Evolutionary conservation across 1,284 basidiomycete species (phyloP).

Genomic region (Tylopilus sp.): DNA sequence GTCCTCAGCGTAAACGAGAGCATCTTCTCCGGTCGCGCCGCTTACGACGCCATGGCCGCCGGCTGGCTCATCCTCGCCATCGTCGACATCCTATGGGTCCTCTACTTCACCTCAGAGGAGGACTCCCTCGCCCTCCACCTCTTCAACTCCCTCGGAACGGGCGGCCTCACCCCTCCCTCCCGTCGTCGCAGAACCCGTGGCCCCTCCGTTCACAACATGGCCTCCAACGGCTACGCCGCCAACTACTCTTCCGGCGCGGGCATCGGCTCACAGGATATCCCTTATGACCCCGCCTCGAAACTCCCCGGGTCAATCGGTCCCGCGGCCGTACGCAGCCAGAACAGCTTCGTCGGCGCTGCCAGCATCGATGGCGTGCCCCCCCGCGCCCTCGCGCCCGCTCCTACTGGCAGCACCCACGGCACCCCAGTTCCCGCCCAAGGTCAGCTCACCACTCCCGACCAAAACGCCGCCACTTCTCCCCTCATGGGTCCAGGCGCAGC

Average conservation of each 20-base stretch:
- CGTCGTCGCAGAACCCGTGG: slow-evolving; percentile 64
- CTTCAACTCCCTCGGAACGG: slow-evolving; percentile 85
- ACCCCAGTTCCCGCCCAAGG: slow-evolving; percentile 40
- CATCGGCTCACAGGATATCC: slow-evolving; percentile 58
- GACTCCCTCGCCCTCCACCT: slow-evolving; percentile 81
- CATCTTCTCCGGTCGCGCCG: slow-evolving; percentile 53
- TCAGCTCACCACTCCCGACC: slow-evolving; percentile 48
- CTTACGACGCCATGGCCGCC: slow-evolving; percentile 80
- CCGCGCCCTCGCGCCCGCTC: slow-evolving; percentile 40
- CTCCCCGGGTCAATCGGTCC: slow-evolving; percentile 41
- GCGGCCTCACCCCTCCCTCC: slow-evolving; percentile 78
- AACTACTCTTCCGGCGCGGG: slow-evolving; percentile 63
- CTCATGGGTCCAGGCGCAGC: slow-evolving; percentile 57
- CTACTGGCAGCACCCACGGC: slow-evolving; percentile 47
- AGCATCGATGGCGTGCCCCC: slow-evolving; percentile 51
- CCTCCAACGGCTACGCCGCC: slow-evolving; percentile 57
- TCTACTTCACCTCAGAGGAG: slow-evolving; percentile 96
- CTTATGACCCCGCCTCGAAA: slow-evolving; percentile 59
- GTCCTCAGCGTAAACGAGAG: slow-evolving; percentile 73
- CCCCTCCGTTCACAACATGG: slow-evolving; percentile 64
- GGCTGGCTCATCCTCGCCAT: slow-evolving; percentile 93
- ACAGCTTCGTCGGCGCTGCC: slow-evolving; percentile 56
- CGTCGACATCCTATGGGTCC: slow-evolving; percentile 90
- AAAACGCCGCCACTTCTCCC: slow-evolving; percentile 55
- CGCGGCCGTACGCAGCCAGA: slow-evolving; percentile 55